Evolutionary conservation across 768 basidiomycete genomes (phyloP).

Genomic region (Termitomyces sp.): DNA sequence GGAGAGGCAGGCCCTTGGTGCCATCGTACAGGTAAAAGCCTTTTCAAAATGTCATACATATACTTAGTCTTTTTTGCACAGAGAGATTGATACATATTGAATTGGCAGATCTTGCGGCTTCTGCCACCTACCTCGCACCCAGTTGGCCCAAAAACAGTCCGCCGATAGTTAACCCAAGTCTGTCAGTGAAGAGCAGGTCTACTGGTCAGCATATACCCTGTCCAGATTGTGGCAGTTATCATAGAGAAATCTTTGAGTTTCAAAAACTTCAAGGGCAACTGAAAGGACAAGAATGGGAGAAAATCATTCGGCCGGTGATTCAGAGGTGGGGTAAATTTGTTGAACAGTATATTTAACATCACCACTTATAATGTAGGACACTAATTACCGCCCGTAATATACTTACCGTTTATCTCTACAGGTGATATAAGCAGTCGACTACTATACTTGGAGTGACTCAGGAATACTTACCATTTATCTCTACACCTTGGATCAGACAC

Average conservation of each 20-base stretch:
- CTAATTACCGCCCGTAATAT: too few relatives aligned
- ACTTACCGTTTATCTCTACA: too few relatives aligned
- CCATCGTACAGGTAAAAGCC: constrained; percentile 50
- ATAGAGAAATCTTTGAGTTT: constrained; percentile 81
- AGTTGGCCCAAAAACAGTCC: constrained; percentile 33
- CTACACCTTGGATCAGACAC: too few relatives aligned
- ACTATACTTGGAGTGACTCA: too few relatives aligned
- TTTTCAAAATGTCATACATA: background rate
- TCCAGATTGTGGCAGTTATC: constrained; percentile 42
- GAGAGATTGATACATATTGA: constrained; percentile 81
- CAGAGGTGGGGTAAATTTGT: constrained; percentile 74
- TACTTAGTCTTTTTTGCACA: constrained; percentile 8
- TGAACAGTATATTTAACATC: constrained; percentile 31
- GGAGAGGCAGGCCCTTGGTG: constrained; percentile 62
- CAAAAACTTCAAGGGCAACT: constrained; percentile 48
- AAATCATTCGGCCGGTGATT: constrained; percentile 68
- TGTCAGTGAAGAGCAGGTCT: constrained; percentile 16
- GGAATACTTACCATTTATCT: too few relatives aligned
- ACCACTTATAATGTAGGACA: too few relatives aligned
- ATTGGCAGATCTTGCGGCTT: constrained; percentile 59
- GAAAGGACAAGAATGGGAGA: constrained; percentile 68
- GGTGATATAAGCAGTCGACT: too few relatives aligned
- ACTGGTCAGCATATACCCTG: constrained; percentile 26
- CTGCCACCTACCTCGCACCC: constrained; percentile 54
- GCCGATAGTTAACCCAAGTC: constrained; percentile 10